A percentile compares a stretch with the other conserved stretches of the same genome.
Evolutionary conservation across 805 yeast genomes (phyloP).

Genomic region (Candida boleticola): DNA sequence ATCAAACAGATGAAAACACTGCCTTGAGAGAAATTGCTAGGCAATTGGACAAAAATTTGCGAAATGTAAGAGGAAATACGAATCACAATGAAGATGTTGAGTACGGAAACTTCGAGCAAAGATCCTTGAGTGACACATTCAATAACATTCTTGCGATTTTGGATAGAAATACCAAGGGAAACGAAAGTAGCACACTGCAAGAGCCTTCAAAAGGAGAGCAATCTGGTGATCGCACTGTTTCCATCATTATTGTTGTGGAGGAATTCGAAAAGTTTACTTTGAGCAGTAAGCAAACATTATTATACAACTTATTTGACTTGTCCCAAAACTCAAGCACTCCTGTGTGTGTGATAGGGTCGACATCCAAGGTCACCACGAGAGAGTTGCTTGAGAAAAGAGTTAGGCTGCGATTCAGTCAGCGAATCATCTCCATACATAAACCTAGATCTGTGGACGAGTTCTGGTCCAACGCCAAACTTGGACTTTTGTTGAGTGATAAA

Average conservation of each 20-base stretch:
- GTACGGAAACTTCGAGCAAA: constrained; percentile 40
- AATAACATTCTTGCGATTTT: constrained; percentile 53
- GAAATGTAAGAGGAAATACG: constrained; percentile 10
- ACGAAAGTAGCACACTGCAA: constrained; percentile 6
- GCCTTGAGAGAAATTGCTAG: constrained; percentile 86
- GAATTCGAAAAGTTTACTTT: constrained; percentile 79
- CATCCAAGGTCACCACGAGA: constrained; percentile 70
- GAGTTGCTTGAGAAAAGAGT: constrained; percentile 91
- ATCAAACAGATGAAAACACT: constrained; percentile 69
- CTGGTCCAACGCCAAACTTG: constrained; percentile 43
- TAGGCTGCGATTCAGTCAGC: constrained; percentile 81
- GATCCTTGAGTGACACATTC: constrained; percentile 60
- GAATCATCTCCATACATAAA: constrained; percentile 61
- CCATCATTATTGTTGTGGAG: constrained; percentile 78
- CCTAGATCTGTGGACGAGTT: constrained; percentile 49
- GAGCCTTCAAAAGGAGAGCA: constrained; percentile 6
- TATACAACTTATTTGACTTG: constrained; percentile 85
- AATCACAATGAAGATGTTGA: constrained; percentile 8
- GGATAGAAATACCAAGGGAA: constrained; percentile 31
- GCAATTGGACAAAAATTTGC: constrained; percentile 58
- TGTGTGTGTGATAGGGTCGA: constrained; percentile 76
- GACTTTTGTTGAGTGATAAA: constrained; percentile 26
- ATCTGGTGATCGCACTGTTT: constrained; percentile 26
- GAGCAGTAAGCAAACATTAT: constrained; percentile 72
- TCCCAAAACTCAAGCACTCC: constrained; percentile 72